phyloP scores from a whole-genome alignment of 2,329 filamentous ascomycete species.

The Colletotrichum eremochloae region DNA sequence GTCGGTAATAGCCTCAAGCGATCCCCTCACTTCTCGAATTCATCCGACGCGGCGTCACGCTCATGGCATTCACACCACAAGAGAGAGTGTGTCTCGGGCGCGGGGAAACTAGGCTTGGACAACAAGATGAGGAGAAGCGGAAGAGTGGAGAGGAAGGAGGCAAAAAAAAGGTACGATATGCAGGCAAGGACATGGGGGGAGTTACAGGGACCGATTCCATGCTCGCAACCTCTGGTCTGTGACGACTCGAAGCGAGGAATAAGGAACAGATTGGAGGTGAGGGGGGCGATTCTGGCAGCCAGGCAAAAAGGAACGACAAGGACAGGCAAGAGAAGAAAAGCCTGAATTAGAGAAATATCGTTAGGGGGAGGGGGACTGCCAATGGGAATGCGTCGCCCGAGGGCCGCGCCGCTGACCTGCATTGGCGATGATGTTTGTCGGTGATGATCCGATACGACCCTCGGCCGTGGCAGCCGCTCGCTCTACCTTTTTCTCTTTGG shows the following conservation, averaged over 20 bases:
- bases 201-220: slow-evolving; percentile 1
- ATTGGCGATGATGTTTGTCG: slow-evolving; percentile 35
- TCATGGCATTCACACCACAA: slow-evolving; percentile 14
- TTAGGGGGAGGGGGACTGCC: slow-evolving; percentile 18
- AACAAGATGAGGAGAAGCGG: slow-evolving; percentile 24
- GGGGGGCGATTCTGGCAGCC: not conserved
- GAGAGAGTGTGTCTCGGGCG: not conserved
- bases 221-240: not conserved
- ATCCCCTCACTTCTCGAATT: slow-evolving; percentile 1
- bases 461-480: not conserved
- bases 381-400: slow-evolving; percentile 31
- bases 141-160: not conserved
- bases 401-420: slow-evolving; percentile 35
- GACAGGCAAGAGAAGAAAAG: slow-evolving; percentile 18
- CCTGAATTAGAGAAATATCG: slow-evolving; percentile 26
- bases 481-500: not conserved
- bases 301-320: not conserved
- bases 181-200: slow-evolving; percentile 13
- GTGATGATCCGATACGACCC: slow-evolving; percentile 28
- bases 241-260: not conserved
- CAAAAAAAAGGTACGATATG: slow-evolving; percentile 10
- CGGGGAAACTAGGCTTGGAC: slow-evolving; percentile 12
- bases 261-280: not conserved
- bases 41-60: not conserved
- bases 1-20: not conserved